phyloP scores from a whole-genome alignment of 768 basidiomycete species.

The Rhodotorula kratochvilovae region DNA sequence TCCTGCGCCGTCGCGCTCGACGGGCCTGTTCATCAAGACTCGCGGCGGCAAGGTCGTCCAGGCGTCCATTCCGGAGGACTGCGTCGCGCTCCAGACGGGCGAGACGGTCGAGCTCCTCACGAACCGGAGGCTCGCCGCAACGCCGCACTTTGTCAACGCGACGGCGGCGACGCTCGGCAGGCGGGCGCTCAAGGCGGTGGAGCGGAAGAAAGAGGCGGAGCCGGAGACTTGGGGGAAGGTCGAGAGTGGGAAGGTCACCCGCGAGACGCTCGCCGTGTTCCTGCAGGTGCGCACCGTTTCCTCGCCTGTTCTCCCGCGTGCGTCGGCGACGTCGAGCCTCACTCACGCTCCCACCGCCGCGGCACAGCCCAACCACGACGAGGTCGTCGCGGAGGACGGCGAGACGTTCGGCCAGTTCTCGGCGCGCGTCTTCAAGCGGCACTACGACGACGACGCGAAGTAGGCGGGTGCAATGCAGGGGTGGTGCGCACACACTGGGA shows the following conservation, averaged over 20 bases:
- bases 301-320: no score
- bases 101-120: slow-evolving; percentile 91
- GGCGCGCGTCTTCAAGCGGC: slow-evolving; percentile 67
- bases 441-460: slow-evolving; percentile 51
- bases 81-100: slow-evolving; percentile 92
- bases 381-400: slow-evolving; percentile 60
- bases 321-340: not conserved
- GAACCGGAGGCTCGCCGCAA: slow-evolving; percentile 71
- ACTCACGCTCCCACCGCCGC: slow-evolving; percentile 48
- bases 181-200: slow-evolving; percentile 44
- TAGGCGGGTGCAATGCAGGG: not conserved
- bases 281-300: slow-evolving; percentile 46
- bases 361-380: slow-evolving; percentile 80
- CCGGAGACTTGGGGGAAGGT: slow-evolving; percentile 23
- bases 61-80: slow-evolving; percentile 73
- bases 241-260: slow-evolving; percentile 54
- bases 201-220: slow-evolving; percentile 27
- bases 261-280: slow-evolving; percentile 66
- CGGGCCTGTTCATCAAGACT: slow-evolving; percentile 87
- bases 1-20: slow-evolving; percentile 64
- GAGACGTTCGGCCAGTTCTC: slow-evolving; percentile 88
- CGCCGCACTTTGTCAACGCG: slow-evolving; percentile 89
- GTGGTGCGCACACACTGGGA: no score
- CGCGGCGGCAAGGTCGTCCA: slow-evolving; percentile 72
- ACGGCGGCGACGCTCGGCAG: slow-evolving; percentile 29